Percentiles rank a stretch among this genome's conserved stretches.
These are phyloP conservation scores for Pseudomassariella vexata DNA, from an alignment of 2,329 filamentous ascomycete species.

Conservation along the genomic window DNA sequence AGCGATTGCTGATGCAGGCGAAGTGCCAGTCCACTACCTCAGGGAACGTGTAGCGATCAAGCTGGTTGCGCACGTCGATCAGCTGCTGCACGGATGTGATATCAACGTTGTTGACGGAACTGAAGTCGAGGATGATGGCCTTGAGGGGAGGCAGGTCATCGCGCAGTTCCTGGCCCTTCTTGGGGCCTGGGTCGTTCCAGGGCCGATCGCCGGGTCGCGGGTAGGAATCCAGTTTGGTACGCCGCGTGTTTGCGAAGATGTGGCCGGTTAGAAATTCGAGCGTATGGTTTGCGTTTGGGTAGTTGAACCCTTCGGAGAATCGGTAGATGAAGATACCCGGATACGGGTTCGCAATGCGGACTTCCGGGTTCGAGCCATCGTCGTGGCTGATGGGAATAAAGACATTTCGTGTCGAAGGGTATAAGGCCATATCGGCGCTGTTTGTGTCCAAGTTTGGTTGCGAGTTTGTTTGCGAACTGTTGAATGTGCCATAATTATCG, in stretches of 20 bases:
- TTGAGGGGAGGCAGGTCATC: constrained; percentile 63
- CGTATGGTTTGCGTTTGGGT: constrained; percentile 86
- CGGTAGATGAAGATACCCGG: constrained; percentile 95
- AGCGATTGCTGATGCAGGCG: constrained; percentile 86
- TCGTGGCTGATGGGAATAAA: constrained; percentile 81
- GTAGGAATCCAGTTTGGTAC: constrained; percentile 67
- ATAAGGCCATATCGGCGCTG: too few species aligned
- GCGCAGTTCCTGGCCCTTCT: constrained; percentile 37
- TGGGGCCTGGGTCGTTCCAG: constrained; percentile 90
- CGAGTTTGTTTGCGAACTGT: constrained; percentile 23
- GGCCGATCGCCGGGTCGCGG: constrained; percentile 69
- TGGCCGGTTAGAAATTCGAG: constrained; percentile 70
- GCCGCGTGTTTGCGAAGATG: constrained; percentile 66
- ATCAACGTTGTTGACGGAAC: constrained; percentile 88
- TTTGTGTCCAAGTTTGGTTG: too few species aligned
- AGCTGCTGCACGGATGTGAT: constrained; percentile 87
- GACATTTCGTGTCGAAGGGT: constrained; percentile 55
- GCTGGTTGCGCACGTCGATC: constrained; percentile 90
- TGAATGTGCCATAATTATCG: constrained; percentile 53
- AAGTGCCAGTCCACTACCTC: constrained; percentile 91
- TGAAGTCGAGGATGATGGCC: constrained; percentile 92
- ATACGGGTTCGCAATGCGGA: constrained; percentile 75
- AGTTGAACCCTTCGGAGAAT: constrained; percentile 92
- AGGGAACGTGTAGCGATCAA: constrained; percentile 78
- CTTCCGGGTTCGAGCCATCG: constrained; percentile 85